Evolutionary conservation across 306 rosid species (phyloP).

Genomic region (Acacia acuminata): DNA sequence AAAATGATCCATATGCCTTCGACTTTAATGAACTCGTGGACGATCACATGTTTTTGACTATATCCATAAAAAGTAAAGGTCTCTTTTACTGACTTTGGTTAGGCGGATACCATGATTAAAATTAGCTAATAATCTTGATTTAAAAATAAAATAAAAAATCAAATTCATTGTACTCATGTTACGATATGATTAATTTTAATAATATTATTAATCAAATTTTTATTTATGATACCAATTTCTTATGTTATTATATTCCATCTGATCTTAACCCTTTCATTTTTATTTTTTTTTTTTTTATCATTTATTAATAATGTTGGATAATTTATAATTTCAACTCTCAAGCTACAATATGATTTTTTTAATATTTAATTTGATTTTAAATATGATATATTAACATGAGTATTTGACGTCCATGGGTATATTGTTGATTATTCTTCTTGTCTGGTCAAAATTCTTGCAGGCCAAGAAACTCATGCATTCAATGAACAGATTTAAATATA

Average conservation of each 20-base stretch:
- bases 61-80: neutral
- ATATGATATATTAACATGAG: neutral
- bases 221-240: no score
- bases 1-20: neutral
- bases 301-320: no score
- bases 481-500: neutral
- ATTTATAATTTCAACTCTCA: no score
- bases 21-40: neutral
- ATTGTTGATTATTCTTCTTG: neutral
- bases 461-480: neutral
- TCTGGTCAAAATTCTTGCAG: neutral
- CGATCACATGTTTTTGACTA: constrained; percentile 28
- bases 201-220: no score
- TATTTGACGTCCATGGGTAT: neutral
- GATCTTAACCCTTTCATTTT: no score
- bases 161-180: no score
- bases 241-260: no score
- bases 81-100: neutral
- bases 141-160: no score
- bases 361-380: no score
- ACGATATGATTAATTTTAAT: no score
- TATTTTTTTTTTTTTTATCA: no score
- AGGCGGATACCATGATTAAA: neutral
- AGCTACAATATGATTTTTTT: no score
- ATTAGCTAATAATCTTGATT: neutral